Base-by-base conservation (phyloP, 345 rosid species). In the Eucalyptus pumila region DNA sequence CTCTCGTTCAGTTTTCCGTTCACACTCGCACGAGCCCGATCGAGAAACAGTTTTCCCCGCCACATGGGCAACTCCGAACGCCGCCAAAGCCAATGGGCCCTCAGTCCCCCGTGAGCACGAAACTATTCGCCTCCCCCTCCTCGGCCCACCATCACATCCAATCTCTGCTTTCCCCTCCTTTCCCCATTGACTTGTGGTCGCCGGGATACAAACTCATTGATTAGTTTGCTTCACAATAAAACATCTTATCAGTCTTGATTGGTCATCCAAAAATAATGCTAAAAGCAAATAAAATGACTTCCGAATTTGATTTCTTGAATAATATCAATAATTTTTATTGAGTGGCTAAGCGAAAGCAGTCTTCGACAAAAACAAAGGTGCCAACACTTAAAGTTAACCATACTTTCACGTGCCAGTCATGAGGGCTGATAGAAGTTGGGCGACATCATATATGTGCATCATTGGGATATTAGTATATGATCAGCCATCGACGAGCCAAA, bases 401-500 rank as follows among this genome's bases (percentile, higher is more conserved):
- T 26, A 56, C 30, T 56, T 10, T 56, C 30, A 56, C 24, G 62
- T 24, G 62, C 30, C 1, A 0, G 2, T 56, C 62, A 56, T 1
- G 30, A 56, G 62, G 62, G 30, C 6, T 26, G 14, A 56, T 56
- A 24, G 13, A 56, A 56, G 62, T 1, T 26, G 13, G 30, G 62
- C 0, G 3, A 10, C 6, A 23, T 56, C 13, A 24, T 14, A 24
- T 2, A 24, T 56, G 30, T 56, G 62, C 1, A 56, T 24, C 62
- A 5, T 56, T 52, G 58, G 58, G 26, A 52, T 52, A 52, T 52
- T 52, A 52, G 2, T 19, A 52, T 52, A 52, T 52, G 58, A 52
- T 2, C 4, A 8, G 26, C 26, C 19, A 52, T 1, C 10, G 11
- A 52, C 5, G 0, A 56, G 6, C 1, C 30, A 23, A 56, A 9